These are phyloP conservation scores for Fusarium hostae DNA, from an alignment of 2,329 filamentous ascomycete species.

Conservation along the genomic window DNA sequence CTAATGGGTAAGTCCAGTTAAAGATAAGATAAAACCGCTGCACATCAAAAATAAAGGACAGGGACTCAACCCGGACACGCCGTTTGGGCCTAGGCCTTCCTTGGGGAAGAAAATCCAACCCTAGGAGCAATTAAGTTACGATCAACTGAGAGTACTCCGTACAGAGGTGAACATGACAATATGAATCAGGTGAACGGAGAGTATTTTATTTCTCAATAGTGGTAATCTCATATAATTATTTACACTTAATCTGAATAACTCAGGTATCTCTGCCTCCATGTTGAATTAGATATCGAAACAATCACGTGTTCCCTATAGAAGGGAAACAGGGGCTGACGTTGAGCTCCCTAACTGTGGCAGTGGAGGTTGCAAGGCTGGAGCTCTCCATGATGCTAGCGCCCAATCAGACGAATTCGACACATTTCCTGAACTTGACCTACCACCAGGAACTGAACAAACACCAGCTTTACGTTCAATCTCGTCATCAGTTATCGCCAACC, in stretches of 20 bases:
- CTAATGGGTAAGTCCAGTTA: background rate
- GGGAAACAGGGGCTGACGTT: constrained; percentile 9
- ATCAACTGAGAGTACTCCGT: background rate
- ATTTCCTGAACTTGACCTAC: constrained; percentile 46
- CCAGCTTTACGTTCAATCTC: constrained; percentile 37
- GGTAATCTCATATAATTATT: background rate
- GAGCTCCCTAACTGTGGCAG: constrained; percentile 7
- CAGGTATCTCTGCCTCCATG: background rate
- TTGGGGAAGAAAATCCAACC: constrained; percentile 12
- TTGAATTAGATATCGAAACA: background rate
- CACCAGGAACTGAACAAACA: constrained; percentile 46
- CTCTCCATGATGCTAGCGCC: constrained; percentile 42
- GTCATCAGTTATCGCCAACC: constrained; percentile 32
- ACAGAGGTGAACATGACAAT: background rate
- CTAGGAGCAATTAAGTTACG: constrained; percentile 11
- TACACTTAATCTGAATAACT: background rate
- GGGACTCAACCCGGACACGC: constrained; percentile 37
- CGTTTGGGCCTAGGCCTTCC: constrained; percentile 4
- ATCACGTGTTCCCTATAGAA: constrained; percentile 37
- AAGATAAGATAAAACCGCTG: constrained; percentile 31
- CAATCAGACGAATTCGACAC: constrained; percentile 49
- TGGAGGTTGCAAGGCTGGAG: constrained; percentile 17
- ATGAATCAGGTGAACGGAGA: background rate
- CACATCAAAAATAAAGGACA: constrained; percentile 27
- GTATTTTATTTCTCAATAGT: background rate